Evolutionary conservation across 148 eudicot genomes (phyloP), one percentile per base, ranked within the genome.

Genomic region (Polygonum aviculare): DNA sequence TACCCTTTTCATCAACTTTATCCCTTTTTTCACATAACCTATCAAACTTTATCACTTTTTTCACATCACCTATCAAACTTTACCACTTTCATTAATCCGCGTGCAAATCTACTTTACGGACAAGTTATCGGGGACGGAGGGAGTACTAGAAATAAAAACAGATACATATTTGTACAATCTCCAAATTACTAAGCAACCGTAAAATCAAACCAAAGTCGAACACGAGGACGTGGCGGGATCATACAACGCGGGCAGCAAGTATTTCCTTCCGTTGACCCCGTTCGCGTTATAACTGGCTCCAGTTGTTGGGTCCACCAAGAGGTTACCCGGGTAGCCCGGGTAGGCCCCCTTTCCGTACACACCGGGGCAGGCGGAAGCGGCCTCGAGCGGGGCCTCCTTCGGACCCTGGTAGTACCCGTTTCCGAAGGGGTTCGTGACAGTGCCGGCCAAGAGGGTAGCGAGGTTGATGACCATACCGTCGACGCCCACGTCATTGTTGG

Each of bases 211-310:
- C 65, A 86, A 18, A 33, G 89, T 85, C 0, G 85, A 85, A 54
- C 92, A 89, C 4, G 81, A 40, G 0, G 90, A 81, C 1, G 90
- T 79, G 0, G 79, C 22, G 35, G 92, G 92, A 62, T 89, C 87
- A 65, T 21, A 82, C 62, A 89, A 60, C 2, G 92, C 90, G 21
- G 92, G 92, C 31, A 89, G 57, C 82, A 89, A 54, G 71, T 79
- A 89, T 55, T 89, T 87, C 83, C 88, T 78, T 6, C 85, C 87
- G 36, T 86, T 82, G 4, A 77, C 81, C 19, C 92, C 92, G 47
- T 86, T 82, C 0, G 90, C 92, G 77, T 89, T 89, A 2, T 89
- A 87, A 67, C 88, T 89, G 0, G 84, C 90, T 19, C 92, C 88
- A 3, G 72, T 76, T 0, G 81, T 78, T 0, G 75, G 18, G 22